Evolutionary conservation across 169 alveolate genomes (phyloP).

Genomic region (Cryptosporidium ryanae): DNA sequence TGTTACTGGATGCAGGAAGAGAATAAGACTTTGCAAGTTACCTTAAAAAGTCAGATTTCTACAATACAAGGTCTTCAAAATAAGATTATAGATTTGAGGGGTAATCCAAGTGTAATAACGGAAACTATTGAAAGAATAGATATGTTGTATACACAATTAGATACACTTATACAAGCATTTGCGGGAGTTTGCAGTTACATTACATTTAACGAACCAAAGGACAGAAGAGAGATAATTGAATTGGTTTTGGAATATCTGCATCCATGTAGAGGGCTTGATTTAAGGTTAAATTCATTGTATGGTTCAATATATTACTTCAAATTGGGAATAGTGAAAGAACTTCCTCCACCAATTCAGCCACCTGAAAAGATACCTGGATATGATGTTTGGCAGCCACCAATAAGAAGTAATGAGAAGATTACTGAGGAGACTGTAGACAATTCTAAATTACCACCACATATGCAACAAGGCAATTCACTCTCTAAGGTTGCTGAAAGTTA

Average conservation of each 20-base stretch:
- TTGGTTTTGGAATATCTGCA: slow-evolving; percentile 84
- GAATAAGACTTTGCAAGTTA: slow-evolving; percentile 77
- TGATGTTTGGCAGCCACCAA: slow-evolving; percentile 71
- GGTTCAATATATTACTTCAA: slow-evolving; percentile 83
- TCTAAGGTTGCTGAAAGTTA: slow-evolving; percentile 55
- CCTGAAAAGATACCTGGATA: slow-evolving; percentile 73
- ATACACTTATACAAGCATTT: slow-evolving; percentile 87
- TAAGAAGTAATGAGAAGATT: neutral
- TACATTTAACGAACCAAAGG: slow-evolving; percentile 79
- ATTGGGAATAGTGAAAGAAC: slow-evolving; percentile 53
- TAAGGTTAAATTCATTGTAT: slow-evolving; percentile 84
- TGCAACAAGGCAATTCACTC: slow-evolving; percentile 52
- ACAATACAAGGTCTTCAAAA: slow-evolving; percentile 80
- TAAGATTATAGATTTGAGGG: slow-evolving; percentile 82
- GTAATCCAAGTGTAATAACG: slow-evolving; percentile 83
- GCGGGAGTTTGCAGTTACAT: slow-evolving; percentile 88
- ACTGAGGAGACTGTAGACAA: slow-evolving; percentile 2
- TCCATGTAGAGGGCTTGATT: slow-evolving; percentile 88
- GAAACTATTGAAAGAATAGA: slow-evolving; percentile 87
- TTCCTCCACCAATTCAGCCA: slow-evolving; percentile 71
- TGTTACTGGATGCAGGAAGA: slow-evolving; percentile 84
- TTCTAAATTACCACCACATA: slow-evolving; percentile 32
- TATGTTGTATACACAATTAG: slow-evolving; percentile 85
- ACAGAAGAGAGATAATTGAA: slow-evolving; percentile 79
- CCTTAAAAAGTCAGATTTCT: slow-evolving; percentile 78